phyloP scores from a whole-genome alignment of 257 asterid species.

The Scutellaria baicalensis region DNA sequence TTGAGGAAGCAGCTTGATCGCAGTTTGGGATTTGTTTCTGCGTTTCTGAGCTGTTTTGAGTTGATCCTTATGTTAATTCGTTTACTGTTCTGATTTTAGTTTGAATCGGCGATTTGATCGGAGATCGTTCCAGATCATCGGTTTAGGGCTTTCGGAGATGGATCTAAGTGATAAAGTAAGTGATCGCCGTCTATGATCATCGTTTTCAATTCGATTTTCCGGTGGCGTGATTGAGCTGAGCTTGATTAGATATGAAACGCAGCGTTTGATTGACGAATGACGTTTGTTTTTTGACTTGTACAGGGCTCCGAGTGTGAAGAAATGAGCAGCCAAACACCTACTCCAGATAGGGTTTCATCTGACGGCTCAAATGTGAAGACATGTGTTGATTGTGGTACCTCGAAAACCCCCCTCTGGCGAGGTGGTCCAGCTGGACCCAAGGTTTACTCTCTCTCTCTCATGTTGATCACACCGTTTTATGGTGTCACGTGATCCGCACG shows the following conservation, averaged over 20 bases:
- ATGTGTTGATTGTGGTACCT: constrained; percentile 86
- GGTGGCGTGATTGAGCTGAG: constrained; percentile 4
- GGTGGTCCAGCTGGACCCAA: constrained; percentile 99
- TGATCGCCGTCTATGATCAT: constrained; percentile 23
- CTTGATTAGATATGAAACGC: constrained; percentile 5
- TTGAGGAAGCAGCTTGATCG: background rate
- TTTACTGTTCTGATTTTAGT: constrained; percentile 10
- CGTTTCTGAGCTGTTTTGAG: too few species aligned
- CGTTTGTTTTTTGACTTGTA: background rate
- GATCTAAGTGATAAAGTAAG: constrained; percentile 90
- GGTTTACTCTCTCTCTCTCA: constrained; percentile 27
- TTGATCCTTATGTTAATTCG: background rate
- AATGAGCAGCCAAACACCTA: constrained; percentile 42
- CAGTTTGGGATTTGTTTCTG: background rate
- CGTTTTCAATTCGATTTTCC: background rate
- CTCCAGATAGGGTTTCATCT: constrained; percentile 49
- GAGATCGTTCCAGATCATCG: constrained; percentile 17
- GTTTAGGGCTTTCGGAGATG: constrained; percentile 21
- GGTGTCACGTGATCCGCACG: too few species aligned
- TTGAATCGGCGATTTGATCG: background rate
- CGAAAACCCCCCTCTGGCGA: constrained; percentile 96
- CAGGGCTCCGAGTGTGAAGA: constrained; percentile 72
- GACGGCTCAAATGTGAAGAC: constrained; percentile 59
- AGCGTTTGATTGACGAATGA: background rate
- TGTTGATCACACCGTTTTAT: too few species aligned